Percentiles rank a stretch among this genome's conserved stretches.
Evolutionary conservation across 768 basidiomycete species (phyloP).

Genomic region (Phanerochaete carnosa): DNA sequence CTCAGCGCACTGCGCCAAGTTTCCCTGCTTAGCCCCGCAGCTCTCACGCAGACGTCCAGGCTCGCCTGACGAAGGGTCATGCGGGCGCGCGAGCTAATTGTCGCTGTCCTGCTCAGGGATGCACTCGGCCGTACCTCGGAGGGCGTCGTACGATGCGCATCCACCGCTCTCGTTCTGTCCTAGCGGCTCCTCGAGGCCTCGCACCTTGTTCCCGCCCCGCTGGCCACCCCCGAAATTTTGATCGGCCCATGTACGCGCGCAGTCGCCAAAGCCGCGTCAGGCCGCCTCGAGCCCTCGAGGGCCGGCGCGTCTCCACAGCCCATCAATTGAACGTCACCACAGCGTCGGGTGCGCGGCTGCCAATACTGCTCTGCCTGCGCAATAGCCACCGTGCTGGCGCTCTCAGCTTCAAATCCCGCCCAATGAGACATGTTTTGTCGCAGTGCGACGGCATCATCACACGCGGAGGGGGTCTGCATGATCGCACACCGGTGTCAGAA

Average conservation of each 20-base stretch:
- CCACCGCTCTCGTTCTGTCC: background rate
- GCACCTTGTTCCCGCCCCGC: background rate
- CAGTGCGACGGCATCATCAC: background rate
- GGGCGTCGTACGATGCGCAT: background rate
- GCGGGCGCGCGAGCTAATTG: no score
- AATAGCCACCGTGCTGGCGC: background rate
- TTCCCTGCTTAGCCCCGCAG: no score
- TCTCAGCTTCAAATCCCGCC: background rate
- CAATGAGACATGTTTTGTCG: background rate
- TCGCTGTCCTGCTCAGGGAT: no score
- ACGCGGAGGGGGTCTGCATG: no score
- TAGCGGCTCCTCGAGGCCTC: background rate
- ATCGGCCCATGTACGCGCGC: background rate
- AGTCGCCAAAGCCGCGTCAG: no score
- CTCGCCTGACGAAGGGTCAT: no score
- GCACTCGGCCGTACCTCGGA: no score
- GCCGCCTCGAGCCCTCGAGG: background rate
- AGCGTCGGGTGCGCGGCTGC: background rate
- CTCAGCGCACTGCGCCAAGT: no score
- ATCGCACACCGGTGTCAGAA: no score
- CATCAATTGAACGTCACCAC: background rate
- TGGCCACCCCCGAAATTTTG: background rate
- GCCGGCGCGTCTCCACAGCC: background rate
- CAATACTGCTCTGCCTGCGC: background rate
- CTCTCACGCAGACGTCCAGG: no score